phyloP scores from a whole-genome alignment of 768 basidiomycete genomes.

The Grammothele lineata region DNA sequence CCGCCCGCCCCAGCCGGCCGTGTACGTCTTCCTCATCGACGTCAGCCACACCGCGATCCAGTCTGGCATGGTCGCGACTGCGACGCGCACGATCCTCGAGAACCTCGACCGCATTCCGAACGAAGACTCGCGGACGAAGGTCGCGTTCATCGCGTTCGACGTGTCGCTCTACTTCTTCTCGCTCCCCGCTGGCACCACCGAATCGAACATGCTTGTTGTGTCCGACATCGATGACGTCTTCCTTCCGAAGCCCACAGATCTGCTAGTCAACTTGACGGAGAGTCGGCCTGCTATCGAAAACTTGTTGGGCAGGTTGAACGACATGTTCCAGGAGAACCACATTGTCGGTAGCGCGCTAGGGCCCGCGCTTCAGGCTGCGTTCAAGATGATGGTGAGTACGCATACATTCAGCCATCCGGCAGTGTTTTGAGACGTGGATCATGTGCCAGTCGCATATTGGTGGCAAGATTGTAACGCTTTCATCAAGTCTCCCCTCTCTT shows the following conservation, averaged over 20 bases:
- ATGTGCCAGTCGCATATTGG: slow-evolving; percentile 75
- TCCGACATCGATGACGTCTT: slow-evolving; percentile 97
- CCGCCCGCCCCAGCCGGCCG: slow-evolving; percentile 94
- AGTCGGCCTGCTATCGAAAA: slow-evolving; percentile 74
- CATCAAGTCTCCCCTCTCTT: slow-evolving; percentile 79
- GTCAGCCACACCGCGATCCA: slow-evolving; percentile 90
- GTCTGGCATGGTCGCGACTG: slow-evolving; percentile 98
- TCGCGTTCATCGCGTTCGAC: slow-evolving; percentile 91
- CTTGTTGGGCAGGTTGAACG: slow-evolving; percentile 78
- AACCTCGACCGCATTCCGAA: slow-evolving; percentile 94
- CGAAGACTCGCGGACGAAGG: slow-evolving; percentile 88
- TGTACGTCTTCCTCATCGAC: slow-evolving; percentile 96
- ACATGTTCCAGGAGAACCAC: slow-evolving; percentile 98
- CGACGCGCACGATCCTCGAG: slow-evolving; percentile 93
- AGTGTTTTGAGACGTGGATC: not conserved
- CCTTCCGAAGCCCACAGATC: slow-evolving; percentile 91
- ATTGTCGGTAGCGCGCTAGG: slow-evolving; percentile 92
- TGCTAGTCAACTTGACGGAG: slow-evolving; percentile 93
- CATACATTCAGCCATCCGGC: slow-evolving; percentile 9
- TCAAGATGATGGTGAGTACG: slow-evolving; percentile 77
- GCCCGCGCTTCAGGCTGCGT: slow-evolving; percentile 92
- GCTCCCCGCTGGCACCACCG: slow-evolving; percentile 70
- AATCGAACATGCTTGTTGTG: slow-evolving; percentile 94
- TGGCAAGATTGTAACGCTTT: slow-evolving; percentile 87
- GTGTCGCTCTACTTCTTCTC: slow-evolving; percentile 96